phyloP scores from a whole-genome alignment of 1,139 yeast species.

The Blastobotrys raffinosifermentans region DNA sequence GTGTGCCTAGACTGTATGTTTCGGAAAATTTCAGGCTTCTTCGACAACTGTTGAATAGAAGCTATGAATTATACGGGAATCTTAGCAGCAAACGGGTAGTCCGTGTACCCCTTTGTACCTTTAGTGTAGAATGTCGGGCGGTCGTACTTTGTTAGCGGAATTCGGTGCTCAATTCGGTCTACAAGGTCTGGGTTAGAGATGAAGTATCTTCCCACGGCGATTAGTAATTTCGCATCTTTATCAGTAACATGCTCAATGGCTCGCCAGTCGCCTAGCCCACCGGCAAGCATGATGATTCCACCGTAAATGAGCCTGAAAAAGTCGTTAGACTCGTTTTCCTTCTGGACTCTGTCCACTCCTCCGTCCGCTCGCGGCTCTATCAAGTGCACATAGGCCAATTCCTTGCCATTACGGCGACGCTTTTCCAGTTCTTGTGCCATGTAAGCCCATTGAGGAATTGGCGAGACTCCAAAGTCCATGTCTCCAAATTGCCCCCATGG shows the following conservation, averaged over 20 bases:
- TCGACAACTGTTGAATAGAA: too few relatives aligned
- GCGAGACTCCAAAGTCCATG: slow-evolving; percentile 30
- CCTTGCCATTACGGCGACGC: slow-evolving; percentile 24
- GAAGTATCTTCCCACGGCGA: slow-evolving; percentile 43
- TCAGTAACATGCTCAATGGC: slow-evolving; percentile 26
- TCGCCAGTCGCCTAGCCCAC: slow-evolving; percentile 32
- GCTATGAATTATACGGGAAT: too few relatives aligned
- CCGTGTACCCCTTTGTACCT: slow-evolving; percentile 37
- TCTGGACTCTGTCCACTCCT: slow-evolving; percentile 6
- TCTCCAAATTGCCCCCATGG: slow-evolving; percentile 43
- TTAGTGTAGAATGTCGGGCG: slow-evolving; percentile 34
- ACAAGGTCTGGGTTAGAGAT: slow-evolving; percentile 48
- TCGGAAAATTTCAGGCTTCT: too few relatives aligned
- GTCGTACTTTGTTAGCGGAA: slow-evolving; percentile 29
- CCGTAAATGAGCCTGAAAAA: slow-evolving; percentile 32
- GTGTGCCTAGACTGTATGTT: too few relatives aligned
- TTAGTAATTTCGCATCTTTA: slow-evolving; percentile 35
- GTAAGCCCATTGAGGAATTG: slow-evolving; percentile 28
- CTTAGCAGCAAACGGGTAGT: slow-evolving; percentile 24
- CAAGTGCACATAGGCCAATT: slow-evolving; percentile 46
- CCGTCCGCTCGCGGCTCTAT: slow-evolving; percentile 42
- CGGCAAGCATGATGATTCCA: slow-evolving; percentile 38
- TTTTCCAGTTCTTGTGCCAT: slow-evolving; percentile 28
- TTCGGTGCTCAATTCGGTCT: slow-evolving; percentile 35
- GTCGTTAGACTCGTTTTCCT: slow-evolving; percentile 11